phyloP scores from a whole-genome alignment of 148 eudicot genomes.

The Diospyros kaki region DNA sequence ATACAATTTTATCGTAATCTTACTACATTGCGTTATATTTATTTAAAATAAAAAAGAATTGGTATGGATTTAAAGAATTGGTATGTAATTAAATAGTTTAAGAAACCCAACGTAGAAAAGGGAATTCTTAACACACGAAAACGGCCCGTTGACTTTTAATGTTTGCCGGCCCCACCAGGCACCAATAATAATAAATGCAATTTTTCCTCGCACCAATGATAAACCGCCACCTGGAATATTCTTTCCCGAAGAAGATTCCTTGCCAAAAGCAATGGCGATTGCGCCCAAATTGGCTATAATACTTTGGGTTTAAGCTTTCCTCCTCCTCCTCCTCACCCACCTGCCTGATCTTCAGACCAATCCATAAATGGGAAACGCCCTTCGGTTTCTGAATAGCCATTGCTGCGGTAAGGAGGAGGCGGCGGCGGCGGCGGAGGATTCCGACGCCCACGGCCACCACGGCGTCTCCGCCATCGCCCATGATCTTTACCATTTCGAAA shows the following conservation, averaged over 20 bases:
- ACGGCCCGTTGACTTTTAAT: not conserved
- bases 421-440: conserved; percentile 30
- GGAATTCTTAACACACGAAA: too few species aligned
- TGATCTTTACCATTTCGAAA: conserved; percentile 77
- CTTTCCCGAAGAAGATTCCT: not conserved
- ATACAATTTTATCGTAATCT: too few species aligned
- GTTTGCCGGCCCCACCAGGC: not conserved
- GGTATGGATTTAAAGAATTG: too few species aligned
- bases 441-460: conserved; percentile 52
- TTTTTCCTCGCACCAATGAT: not conserved
- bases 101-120: too few species aligned
- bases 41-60: too few species aligned
- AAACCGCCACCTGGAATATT: not conserved
- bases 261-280: not conserved
- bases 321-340: not conserved
- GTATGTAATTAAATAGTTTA: too few species aligned
- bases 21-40: too few species aligned
- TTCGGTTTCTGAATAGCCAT: conserved; percentile 39
- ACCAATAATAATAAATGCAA: not conserved
- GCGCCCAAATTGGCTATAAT: too few species aligned
- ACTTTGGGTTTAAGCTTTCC: too few species aligned
- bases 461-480: conserved; percentile 77
- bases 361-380: conserved; percentile 68
- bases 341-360: not conserved
- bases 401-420: conserved; percentile 49